Percentiles rank a stretch among this genome's conserved stretches.
Conservation (phyloP, 345 rosid genomes). For the Citrus maxima region DNA sequence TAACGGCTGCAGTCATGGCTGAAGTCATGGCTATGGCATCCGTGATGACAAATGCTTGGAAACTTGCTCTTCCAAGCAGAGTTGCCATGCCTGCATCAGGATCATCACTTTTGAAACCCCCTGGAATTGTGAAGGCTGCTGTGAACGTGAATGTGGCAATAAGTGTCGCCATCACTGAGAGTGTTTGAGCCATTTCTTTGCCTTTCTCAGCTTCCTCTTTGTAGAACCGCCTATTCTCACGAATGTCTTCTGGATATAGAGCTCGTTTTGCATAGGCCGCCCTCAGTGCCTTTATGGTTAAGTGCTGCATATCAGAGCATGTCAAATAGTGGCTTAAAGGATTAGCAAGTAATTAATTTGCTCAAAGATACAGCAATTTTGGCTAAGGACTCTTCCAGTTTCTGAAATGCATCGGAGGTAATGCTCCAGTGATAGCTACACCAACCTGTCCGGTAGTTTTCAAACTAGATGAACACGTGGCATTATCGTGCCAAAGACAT, state of each 20-base stretch:
- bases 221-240: neutral
- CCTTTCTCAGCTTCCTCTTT: neutral
- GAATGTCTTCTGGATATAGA: neutral
- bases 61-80: neutral
- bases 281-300: neutral
- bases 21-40: constrained; percentile 12
- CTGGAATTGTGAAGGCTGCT: constrained; percentile 15
- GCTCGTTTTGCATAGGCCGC: neutral
- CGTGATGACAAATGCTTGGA: constrained; percentile 7
- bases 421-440: neutral
- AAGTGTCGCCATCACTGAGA: constrained; percentile 13
- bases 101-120: constrained; percentile 3
- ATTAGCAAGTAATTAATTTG: neutral
- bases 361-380: neutral
- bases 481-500: no score
- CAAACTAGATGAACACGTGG: no score
- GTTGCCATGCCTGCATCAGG: neutral
- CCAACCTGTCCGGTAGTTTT: no score
- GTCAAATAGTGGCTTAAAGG: neutral
- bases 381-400: neutral
- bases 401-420: no score
- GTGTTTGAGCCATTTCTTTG: constrained; percentile 11
- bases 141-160: constrained; percentile 25
- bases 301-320: neutral
- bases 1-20: constrained; percentile 9